Evolutionary conservation across 2,329 filamentous ascomycete species (phyloP).

Genomic region (Ophiostoma piceae): DNA sequence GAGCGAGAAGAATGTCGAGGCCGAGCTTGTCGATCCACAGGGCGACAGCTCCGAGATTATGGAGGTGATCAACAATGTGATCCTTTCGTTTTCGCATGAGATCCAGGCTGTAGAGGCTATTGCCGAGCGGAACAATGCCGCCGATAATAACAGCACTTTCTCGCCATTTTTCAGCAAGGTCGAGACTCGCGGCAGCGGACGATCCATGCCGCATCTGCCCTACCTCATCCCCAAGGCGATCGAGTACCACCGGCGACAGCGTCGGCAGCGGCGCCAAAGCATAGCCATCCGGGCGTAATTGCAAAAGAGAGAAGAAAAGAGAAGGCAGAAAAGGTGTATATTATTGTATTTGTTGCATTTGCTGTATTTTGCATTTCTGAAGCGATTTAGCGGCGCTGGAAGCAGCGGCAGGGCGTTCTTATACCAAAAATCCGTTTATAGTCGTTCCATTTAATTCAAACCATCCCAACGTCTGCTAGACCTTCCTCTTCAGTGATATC

Average conservation of each 20-base stretch:
- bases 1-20: conserved; percentile 26
- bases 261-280: conserved; percentile 14
- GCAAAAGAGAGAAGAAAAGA: not conserved
- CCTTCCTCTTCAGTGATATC: not conserved
- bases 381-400: not conserved
- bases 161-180: conserved; percentile 13
- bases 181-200: conserved; percentile 8
- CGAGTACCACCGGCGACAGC: conserved; percentile 22
- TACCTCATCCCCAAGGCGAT: conserved; percentile 29
- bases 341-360: not conserved
- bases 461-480: not conserved
- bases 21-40: conserved; percentile 34
- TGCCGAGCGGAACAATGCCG: not conserved
- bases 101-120: conserved; percentile 23
- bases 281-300: conserved; percentile 22
- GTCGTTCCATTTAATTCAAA: not conserved
- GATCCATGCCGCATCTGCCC: conserved; percentile 23
- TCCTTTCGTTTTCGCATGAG: conserved; percentile 30
- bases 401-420: conserved; percentile 9
- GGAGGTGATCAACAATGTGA: conserved; percentile 28
- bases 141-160: not conserved
- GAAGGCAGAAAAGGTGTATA: not conserved
- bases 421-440: not conserved
- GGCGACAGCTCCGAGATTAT: conserved; percentile 27
- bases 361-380: not conserved